Evolutionary conservation across 148 eudicot genomes (phyloP).

Genomic region (Silene conica): DNA sequence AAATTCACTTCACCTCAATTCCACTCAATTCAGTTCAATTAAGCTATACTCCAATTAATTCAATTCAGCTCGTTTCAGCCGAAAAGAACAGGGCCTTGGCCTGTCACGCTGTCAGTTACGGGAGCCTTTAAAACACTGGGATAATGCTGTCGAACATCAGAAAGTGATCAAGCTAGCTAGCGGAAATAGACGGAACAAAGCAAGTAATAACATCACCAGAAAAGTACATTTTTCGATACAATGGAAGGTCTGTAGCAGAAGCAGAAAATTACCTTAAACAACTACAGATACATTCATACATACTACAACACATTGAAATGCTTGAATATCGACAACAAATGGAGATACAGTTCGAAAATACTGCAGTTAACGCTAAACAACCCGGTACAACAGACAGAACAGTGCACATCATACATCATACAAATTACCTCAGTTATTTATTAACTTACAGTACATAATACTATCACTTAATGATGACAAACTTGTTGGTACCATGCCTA

Average conservation of each 20-base stretch:
- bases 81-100: too few relatives aligned
- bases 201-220: too few relatives aligned
- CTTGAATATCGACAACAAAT: conserved; percentile 21
- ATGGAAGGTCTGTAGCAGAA: not conserved
- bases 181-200: too few relatives aligned
- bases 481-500: conserved; percentile 66
- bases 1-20: too few relatives aligned
- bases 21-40: too few relatives aligned
- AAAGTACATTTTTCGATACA: not conserved
- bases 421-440: not conserved
- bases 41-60: too few relatives aligned
- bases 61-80: too few relatives aligned
- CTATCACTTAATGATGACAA: conserved; percentile 47
- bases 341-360: conserved; percentile 6
- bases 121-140: too few relatives aligned
- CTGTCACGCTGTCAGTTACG: too few relatives aligned
- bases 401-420: not conserved
- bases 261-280: not conserved
- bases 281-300: not conserved
- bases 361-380: conserved; percentile 6
- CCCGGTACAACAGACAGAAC: not conserved
- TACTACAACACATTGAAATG: not conserved
- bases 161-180: too few relatives aligned
- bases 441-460: not conserved
- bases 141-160: too few relatives aligned